A percentile compares a stretch with the other conserved stretches of the same genome.
Evolutionary conservation across 2,329 filamentous ascomycete species (phyloP).

Genomic region (Sporothrix pseudoabietina): DNA sequence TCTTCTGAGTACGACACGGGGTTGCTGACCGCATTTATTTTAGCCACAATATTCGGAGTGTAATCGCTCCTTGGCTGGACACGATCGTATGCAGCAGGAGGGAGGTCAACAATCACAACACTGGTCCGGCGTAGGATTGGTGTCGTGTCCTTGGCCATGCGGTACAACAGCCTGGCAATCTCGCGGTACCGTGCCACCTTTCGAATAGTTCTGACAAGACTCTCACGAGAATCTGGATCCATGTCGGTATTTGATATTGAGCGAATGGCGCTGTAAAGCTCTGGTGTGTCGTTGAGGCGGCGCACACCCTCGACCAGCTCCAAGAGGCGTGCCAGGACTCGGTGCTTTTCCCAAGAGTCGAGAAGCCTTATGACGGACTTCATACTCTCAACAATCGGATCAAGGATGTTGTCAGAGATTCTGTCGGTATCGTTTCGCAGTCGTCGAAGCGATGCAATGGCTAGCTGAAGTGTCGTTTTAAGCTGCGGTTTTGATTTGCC

Average conservation of each 20-base stretch:
- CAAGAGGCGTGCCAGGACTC: neutral
- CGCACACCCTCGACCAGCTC: neutral
- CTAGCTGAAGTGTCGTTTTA: neutral
- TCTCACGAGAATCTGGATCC: neutral
- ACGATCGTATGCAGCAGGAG: neutral
- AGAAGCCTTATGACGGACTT: neutral
- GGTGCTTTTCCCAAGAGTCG: neutral
- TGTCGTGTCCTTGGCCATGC: conserved; percentile 37
- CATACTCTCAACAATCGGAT: neutral
- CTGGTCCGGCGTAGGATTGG: conserved; percentile 2
- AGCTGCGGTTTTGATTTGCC: neutral
- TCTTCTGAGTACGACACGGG: neutral
- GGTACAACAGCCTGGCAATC: conserved; percentile 41
- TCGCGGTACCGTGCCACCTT: conserved; percentile 47
- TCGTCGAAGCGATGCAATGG: neutral
- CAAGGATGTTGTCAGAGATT: neutral
- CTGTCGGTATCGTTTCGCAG: neutral
- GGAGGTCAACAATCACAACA: neutral
- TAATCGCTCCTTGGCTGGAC: neutral
- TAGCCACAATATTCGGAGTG: neutral
- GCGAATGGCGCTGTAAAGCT: neutral
- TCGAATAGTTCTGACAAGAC: conserved; percentile 34
- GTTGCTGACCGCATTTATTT: neutral
- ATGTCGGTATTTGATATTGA: neutral
- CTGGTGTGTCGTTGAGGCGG: neutral